Evolutionary conservation across 2,329 filamentous ascomycete genomes (phyloP), one percentile per base, ranked within the genome.

Genomic region (Talaromyces piceae): DNA sequence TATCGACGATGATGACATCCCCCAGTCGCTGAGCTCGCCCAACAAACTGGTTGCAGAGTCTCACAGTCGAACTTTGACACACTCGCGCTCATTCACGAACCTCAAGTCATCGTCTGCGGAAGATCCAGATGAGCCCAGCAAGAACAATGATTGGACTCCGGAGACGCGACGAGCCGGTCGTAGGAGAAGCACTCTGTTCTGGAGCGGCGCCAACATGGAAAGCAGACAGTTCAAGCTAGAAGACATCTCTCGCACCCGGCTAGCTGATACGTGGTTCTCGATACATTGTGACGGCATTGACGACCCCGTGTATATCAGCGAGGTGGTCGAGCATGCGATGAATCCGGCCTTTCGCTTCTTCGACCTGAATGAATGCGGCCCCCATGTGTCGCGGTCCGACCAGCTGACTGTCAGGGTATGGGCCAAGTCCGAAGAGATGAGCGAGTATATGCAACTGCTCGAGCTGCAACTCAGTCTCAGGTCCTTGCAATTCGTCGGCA

Each of bases 341-440:
- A 96, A 96, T 66, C 93, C 93, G 56, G 89, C 86, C 60, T 97
- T 95, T 66, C 82, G 82, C 41, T 86, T 87, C 65, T 94, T 96
- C 65, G 86, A 94, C 55, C 77, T 95, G 5, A 78, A 79, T 22
- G 70, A 76, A 5, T 82, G 78, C 56, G 81, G 79, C 0, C 79
- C 86, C 0, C 65, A 70, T 2, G 75, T 90, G 20, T 85, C 86
- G 7, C 80, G 90, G 51, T 73, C 78, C 3, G 80, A 87, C 47
- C 73, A 74, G 13, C 62, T 94, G 20, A 82, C 75, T 0, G 70
- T 95, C 39, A 85, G 82, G 57, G 66, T 96, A 25, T 97, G 90
- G 90, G 81, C 83, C 4, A 79, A 74, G 62, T 76, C 70, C 28
- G 63, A 80, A 68, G 64, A 75, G 66, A 67, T 79, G 72, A 52